Evolutionary conservation across 2,329 filamentous ascomycete species (phyloP), one percentile per base, ranked within the genome.

Genomic region (Pseudocercospora ulei): DNA sequence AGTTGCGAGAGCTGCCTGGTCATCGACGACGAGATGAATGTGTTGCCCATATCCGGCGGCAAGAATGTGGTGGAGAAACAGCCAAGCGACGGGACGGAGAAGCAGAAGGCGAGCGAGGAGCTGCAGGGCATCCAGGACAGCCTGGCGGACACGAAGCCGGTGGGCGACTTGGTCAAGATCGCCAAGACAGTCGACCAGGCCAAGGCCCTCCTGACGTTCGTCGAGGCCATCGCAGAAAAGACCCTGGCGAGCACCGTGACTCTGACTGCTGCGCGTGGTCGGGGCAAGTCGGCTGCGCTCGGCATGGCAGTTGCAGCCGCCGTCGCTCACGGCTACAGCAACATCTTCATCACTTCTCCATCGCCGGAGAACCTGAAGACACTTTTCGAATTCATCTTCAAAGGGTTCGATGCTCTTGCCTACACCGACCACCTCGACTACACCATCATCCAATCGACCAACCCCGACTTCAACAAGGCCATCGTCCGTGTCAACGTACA

Each of bases 321-420:
- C 1, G 75, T 98, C 28, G 88, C 90, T 1, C 83, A 96, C 58
- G 90, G 90, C 16, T 98, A 98, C 65, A 94, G 86, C 68, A 98
- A 98, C 62, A 94, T 98, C 55, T 98, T 98, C 65, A 94, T 98
- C 59, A 98, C 90, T 1, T 96, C 88, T 1, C 88, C 88, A 0
- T 95, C 85, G 45, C 90, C 90, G 0, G 92, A 98, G 65, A 98
- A 98, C 65, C 71, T 98, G 71, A 98, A 96, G 67, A 98, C 90
- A 0, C 70, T 98, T 5, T 98, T 98, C 59, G 87, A 98, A 56
- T 98, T 98, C 56, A 76, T 98, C 11, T 95, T 98, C 71, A 96
- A 95, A 62, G 90, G 87, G 0, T 98, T 98, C 55, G 90, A 98
- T 60, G 83, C 87, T 7, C 71, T 98, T 17, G 83, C 81, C 19